Evolutionary conservation across 176 grass and related monocot species (phyloP), one percentile per base, ranked within the genome.

Genomic region (Aegilops sharonensis): DNA sequence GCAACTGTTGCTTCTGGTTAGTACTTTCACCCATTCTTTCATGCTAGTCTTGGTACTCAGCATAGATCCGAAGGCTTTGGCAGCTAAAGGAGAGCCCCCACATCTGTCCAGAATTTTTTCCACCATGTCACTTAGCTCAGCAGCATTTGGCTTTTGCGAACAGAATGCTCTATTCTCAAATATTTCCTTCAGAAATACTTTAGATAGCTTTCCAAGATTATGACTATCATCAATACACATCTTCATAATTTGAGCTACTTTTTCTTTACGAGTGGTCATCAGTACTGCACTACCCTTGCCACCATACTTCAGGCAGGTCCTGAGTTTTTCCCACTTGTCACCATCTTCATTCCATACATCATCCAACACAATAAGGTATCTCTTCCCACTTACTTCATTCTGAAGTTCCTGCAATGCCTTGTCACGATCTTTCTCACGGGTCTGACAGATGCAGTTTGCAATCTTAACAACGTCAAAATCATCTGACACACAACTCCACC

Each of bases 401-500:
- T 31, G 15, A 11, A 93, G 75, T 11, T 30, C 1, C 0, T 52
- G 18, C 8, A 84, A 39, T 21, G 31, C 15, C 23, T 11, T 57
- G 61, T 85, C 68, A 88, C 32, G 29, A 54, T 87, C 3, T 6
- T 25, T n/a, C 14, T 5, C 30, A 52, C 0, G 42, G 68, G 0
- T 11, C 75, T 67, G 13, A 63, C 79, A 24, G 12, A 93, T 81
- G 50, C 1, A 75, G 0, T 8, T 81, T 54, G 76, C 61, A 83
- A 93, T 79, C 14, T 42, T 10, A 3, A 3, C 27, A 0, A 64
- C 59, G 18, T 84, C 72, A 64, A 87, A 90, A 36, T 85, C 60
- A 69, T 82, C 60, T 6, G 81, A 87, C 3, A 87, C 84, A 85
- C 84, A 93, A 56, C 89, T 72, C 88, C 87, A 90, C 9, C 79